Percentiles rank a stretch among this genome's conserved stretches.
phyloP scores from a whole-genome alignment of 2,329 filamentous ascomycete genomes.

The Grosmannia huntii region DNA sequence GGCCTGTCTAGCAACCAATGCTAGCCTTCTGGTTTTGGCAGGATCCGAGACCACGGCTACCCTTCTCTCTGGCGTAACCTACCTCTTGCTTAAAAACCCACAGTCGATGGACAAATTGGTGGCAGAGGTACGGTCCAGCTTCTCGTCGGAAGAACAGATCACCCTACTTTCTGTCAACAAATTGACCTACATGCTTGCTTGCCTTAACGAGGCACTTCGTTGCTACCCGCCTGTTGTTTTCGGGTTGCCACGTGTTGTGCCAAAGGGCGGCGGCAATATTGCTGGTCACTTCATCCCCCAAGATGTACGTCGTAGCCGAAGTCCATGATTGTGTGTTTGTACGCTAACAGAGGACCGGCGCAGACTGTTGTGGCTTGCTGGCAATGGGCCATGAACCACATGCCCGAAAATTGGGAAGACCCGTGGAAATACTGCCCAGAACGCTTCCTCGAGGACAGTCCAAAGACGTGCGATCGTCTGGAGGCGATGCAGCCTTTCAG shows the following conservation, averaged over 20 bases:
- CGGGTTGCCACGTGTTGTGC: constrained; percentile 3
- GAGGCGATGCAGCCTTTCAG: constrained; percentile 33
- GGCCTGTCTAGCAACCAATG: background rate
- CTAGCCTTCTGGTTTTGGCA: constrained; percentile 16
- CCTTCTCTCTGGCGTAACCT: constrained; percentile 19
- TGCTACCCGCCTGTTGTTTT: constrained; percentile 8
- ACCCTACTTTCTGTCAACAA: constrained; percentile 4
- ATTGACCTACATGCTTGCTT: constrained; percentile 10
- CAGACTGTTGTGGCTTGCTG: constrained; percentile 3
- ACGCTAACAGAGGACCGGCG: background rate
- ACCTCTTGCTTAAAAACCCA: constrained; percentile 17
- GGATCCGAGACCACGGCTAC: constrained; percentile 36
- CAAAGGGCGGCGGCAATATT: constrained; percentile 16
- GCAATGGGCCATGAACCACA: constrained; percentile 19
- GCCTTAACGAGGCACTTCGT: constrained; percentile 10
- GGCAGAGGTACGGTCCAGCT: constrained; percentile 16
- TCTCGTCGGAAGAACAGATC: constrained; percentile 16
- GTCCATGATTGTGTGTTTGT: background rate
- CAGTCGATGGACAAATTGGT: constrained; percentile 12
- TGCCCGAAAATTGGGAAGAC: constrained; percentile 26
- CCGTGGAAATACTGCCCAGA: constrained; percentile 15
- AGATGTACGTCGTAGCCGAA: background rate
- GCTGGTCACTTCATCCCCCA: constrained; percentile 20
- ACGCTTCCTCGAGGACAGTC: constrained; percentile 20
- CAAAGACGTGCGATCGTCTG: constrained; percentile 26